These are phyloP conservation scores for Fusarium drepaniforme DNA, from an alignment of 2,329 filamentous ascomycete species.

Conservation along the genomic window DNA sequence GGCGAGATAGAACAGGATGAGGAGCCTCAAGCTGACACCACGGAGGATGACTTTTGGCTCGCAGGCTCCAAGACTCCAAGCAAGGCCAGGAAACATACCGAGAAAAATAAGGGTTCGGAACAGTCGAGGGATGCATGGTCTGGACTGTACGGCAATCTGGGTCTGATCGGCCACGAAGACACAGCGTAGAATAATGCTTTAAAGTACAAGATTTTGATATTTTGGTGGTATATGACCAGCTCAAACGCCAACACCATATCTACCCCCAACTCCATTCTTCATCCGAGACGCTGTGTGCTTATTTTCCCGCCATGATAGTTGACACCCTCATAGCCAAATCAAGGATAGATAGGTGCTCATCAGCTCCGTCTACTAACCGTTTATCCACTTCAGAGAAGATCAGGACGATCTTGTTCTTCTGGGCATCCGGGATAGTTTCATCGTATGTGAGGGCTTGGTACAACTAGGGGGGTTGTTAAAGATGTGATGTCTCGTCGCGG, in stretches of 20 bases:
- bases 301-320: constrained; percentile 70
- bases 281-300: constrained; percentile 18
- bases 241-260: constrained; percentile 41
- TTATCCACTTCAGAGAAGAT: constrained; percentile 97
- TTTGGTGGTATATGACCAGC: constrained; percentile 33
- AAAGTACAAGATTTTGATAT: constrained; percentile 28
- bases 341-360: constrained; percentile 92
- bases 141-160: constrained; percentile 64
- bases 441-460: constrained; percentile 88
- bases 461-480: constrained; percentile 61
- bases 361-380: constrained; percentile 91
- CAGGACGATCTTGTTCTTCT: constrained; percentile 91
- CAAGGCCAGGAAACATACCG: constrained; percentile 42
- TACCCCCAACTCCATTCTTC: constrained; percentile 40
- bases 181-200: constrained; percentile 26
- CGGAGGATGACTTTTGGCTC: constrained; percentile 53
- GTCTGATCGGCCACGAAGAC: constrained; percentile 59
- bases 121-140: constrained; percentile 61
- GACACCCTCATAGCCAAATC: constrained; percentile 88
- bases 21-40: constrained; percentile 34
- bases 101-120: constrained; percentile 38
- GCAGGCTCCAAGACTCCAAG: constrained; percentile 42
- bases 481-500: not conserved
- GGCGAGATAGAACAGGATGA: constrained; percentile 41
- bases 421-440: constrained; percentile 83